Percentiles rank a stretch among this genome's conserved stretches.
These are phyloP conservation scores for Leptosphaerulina australis DNA, from an alignment of 2,329 filamentous ascomycete genomes.

Conservation along the genomic window DNA sequence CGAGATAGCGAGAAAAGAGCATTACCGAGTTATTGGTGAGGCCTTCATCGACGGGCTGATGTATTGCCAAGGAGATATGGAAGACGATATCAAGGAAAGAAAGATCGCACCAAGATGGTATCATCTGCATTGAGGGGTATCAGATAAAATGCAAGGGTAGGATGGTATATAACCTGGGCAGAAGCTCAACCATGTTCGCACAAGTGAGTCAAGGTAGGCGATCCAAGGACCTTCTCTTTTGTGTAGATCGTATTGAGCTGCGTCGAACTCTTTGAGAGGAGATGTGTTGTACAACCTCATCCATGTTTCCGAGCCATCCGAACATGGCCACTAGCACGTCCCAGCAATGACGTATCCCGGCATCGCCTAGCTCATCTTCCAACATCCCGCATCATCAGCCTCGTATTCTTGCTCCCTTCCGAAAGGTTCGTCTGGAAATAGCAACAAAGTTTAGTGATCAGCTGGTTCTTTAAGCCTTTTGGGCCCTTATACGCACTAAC, in stretches of 20 bases:
- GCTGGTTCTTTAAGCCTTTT: not conserved
- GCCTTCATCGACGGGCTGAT: constrained; percentile 14
- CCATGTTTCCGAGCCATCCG: not conserved
- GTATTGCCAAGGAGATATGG: constrained; percentile 9
- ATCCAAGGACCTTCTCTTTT: too few species aligned
- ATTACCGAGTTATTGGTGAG: constrained; percentile 18
- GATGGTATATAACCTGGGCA: too few species aligned
- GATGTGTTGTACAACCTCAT: not conserved
- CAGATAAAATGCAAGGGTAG: too few species aligned
- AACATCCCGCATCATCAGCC: constrained; percentile 12
- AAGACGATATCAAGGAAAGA: not conserved
- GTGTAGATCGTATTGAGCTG: not conserved
- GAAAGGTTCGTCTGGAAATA: not conserved
- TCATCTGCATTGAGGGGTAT: too few species aligned
- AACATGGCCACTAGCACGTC: constrained; percentile 5
- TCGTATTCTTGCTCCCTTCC: constrained; percentile 5
- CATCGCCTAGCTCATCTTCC: not conserved
- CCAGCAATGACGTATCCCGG: constrained; percentile 5
- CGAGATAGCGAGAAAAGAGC: not conserved
- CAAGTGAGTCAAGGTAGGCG: too few species aligned
- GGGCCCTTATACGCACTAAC: not conserved
- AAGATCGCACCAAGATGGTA: not conserved
- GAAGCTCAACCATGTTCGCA: too few species aligned
- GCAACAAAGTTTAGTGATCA: constrained; percentile 2
- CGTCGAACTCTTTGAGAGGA: not conserved